phyloP scores from a whole-genome alignment of 2,329 filamentous ascomycete species.

The Calonectria leucothoes region DNA sequence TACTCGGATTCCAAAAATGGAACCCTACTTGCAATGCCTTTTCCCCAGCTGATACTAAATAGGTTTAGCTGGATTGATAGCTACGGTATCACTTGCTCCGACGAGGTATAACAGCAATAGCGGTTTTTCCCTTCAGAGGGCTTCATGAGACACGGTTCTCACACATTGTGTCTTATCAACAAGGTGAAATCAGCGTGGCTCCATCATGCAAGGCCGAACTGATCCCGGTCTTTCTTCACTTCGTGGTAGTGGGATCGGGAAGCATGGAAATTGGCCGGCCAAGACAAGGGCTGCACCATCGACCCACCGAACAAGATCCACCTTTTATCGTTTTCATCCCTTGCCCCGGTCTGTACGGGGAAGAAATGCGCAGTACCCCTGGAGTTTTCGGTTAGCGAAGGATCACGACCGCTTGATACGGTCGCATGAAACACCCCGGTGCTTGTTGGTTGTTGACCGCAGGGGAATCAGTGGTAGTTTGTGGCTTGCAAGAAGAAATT shows the following conservation, averaged over 20 bases:
- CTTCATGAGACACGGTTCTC: background rate
- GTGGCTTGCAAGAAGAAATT: background rate
- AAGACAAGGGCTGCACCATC: background rate
- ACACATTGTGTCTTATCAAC: background rate
- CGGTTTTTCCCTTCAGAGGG: background rate
- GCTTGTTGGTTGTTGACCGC: background rate
- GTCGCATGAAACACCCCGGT: background rate
- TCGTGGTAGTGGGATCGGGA: background rate
- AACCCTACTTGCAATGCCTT: background rate
- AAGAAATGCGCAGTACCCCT: background rate
- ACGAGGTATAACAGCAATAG: background rate
- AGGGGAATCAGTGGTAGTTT: background rate
- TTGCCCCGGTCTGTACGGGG: background rate
- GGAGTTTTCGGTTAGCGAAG: background rate
- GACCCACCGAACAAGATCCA: background rate
- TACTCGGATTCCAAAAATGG: background rate
- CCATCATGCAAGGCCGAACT: background rate
- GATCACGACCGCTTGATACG: background rate
- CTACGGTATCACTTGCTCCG: background rate
- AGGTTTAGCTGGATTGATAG: background rate
- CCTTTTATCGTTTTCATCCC: background rate
- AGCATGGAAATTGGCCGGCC: background rate
- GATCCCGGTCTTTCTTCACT: background rate
- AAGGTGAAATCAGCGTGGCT: background rate
- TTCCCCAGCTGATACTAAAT: background rate